phyloP scores from a whole-genome alignment of 2,329 filamentous ascomycete species.

The Pezicula radicicola region DNA sequence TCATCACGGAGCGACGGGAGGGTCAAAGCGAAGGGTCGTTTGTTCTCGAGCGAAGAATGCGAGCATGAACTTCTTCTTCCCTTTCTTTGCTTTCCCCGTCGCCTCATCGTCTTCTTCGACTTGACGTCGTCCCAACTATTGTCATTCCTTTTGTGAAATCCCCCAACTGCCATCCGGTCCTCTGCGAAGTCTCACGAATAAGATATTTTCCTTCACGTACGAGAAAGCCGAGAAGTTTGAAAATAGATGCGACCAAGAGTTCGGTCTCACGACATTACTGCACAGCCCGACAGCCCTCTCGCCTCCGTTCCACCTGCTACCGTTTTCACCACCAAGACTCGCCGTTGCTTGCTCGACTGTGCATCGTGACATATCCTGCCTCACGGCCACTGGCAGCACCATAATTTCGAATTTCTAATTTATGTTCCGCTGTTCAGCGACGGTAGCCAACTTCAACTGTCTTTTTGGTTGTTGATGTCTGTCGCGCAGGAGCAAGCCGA shows the following conservation, averaged over 20 bases:
- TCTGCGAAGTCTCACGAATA: too few relatives aligned
- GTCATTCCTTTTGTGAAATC: neutral
- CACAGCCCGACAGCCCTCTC: neutral
- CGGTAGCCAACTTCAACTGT: too few relatives aligned
- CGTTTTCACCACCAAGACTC: neutral
- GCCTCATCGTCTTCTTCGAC: neutral
- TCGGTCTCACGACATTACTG: neutral
- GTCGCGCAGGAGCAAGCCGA: neutral
- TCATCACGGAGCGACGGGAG: neutral
- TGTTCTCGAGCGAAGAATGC: too few relatives aligned
- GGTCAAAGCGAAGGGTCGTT: neutral
- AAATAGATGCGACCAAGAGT: neutral
- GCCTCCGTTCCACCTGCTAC: neutral
- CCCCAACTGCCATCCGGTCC: neutral
- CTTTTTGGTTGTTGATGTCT: too few relatives aligned
- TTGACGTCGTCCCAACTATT: neutral
- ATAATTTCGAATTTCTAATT: too few relatives aligned
- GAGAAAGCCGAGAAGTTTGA: neutral
- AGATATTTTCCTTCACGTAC: too few relatives aligned
- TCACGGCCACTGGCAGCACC: too few relatives aligned
- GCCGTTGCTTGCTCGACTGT: neutral
- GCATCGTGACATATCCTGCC: too few relatives aligned
- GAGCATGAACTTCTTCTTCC: too few relatives aligned
- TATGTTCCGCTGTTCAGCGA: too few relatives aligned
- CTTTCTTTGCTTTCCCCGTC: too few relatives aligned